Conservation (phyloP, 306 rosid species). For the Acmispon strigosus region DNA sequence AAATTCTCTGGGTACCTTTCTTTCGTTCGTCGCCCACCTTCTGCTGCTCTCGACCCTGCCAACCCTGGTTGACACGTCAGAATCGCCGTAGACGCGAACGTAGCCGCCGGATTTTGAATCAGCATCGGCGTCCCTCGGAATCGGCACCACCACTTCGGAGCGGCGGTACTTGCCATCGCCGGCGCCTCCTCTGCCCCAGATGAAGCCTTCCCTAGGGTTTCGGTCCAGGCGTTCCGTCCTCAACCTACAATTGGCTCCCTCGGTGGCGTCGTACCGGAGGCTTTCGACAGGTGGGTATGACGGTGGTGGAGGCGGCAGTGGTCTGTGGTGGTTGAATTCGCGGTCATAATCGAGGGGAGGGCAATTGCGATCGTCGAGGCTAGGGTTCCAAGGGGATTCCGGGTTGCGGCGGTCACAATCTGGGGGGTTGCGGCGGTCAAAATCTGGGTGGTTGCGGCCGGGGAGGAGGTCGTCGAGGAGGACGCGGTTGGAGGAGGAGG, state of each 20-base stretch:
- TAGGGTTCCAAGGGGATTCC: constrained; percentile 17
- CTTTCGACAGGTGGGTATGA: background rate
- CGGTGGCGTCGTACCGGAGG: constrained; percentile 27
- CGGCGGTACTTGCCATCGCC: constrained; percentile 27
- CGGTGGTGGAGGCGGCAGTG: background rate
- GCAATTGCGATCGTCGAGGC: constrained; percentile 6
- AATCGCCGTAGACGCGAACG: constrained; percentile 22
- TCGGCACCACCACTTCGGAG: background rate
- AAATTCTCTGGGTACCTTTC: constrained; percentile 38
- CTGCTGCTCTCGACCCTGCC: constrained; percentile 29
- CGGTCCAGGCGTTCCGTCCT: constrained; percentile 25
- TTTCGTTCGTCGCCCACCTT: constrained; percentile 44
- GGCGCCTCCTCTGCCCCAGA: constrained; percentile 15
- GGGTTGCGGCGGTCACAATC: background rate
- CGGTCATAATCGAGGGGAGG: constrained; percentile 26
- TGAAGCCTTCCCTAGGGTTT: constrained; percentile 16
- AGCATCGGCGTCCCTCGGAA: constrained; percentile 13
- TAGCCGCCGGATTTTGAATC: constrained; percentile 22
- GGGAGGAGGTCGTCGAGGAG: background rate
- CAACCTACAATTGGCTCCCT: constrained; percentile 24
- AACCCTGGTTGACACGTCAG: constrained; percentile 22
- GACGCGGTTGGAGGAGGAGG: background rate
- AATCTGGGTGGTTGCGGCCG: background rate
- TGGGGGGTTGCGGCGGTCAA: too few relatives aligned
- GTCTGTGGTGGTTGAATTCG: constrained; percentile 16